Conservation (phyloP, 2,329 filamentous ascomycete genomes). For the Juglanconis juglandina region DNA sequence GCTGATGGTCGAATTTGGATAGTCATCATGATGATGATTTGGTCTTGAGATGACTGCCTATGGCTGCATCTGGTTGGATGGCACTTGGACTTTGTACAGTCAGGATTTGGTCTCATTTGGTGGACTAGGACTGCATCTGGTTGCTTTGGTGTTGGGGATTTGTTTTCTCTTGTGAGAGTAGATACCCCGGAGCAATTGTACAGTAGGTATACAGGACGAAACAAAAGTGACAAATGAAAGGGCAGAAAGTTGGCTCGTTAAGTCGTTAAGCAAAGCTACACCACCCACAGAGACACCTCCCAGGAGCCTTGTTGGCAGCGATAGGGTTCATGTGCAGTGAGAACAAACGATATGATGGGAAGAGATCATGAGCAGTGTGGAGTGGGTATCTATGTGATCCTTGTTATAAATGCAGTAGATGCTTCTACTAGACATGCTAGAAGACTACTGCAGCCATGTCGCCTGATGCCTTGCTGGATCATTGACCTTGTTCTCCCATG, state of each 20-base stretch:
- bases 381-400: not conserved
- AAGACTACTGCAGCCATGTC: not conserved
- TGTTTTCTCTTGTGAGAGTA: not conserved
- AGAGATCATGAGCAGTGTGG: not conserved
- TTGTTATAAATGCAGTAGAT: not conserved
- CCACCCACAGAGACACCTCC: no score
- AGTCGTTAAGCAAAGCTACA: no score
- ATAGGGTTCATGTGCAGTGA: not conserved
- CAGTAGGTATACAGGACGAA: not conserved
- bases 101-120: not conserved
- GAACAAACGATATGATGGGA: not conserved
- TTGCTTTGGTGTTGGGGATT: not conserved
- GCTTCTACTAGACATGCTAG: not conserved
- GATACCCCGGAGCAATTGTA: constrained; percentile 7
- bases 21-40: not conserved
- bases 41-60: not conserved
- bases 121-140: not conserved
- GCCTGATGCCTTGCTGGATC: not conserved
- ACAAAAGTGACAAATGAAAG: not conserved
- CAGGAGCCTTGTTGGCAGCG: no score
- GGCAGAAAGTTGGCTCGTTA: no score
- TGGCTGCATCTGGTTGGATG: not conserved
- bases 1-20: no score
- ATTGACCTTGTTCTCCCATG: not conserved
- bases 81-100: not conserved